Base-by-base conservation (phyloP, 768 basidiomycete genomes). In the Suillus subluteus region DNA sequence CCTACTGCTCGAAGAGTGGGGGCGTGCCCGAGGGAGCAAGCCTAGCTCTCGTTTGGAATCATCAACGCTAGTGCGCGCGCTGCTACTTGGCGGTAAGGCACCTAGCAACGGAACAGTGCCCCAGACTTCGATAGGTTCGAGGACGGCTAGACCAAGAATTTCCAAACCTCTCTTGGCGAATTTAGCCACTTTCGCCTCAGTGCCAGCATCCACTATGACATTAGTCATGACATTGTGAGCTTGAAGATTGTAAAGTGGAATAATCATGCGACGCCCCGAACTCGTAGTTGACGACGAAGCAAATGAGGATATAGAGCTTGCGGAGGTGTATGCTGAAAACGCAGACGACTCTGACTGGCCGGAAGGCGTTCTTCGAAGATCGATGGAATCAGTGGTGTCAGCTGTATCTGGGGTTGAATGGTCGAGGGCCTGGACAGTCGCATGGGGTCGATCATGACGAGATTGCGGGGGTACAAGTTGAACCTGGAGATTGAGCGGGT, bases 191-290 rank as follows among this genome's bases (percentile, higher is more conserved):
- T 91, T 92, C 26, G 91, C 90, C 66, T 95, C 94, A 0, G 94
- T 95, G 48, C 94, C 94, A 0, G 94, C 94, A 73, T 96, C 94
- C 37, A 93, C 86, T 64, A 96, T 89, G 43, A 88, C 87, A 71
- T 95, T 96, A 15, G 92, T 89, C 83, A 95, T 84, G 61, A 96
- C 91, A 68, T 93, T 91, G 76, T 96, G 94, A 0, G 93, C 93
- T 66, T 91, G 90, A 26, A 96, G 84, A 73, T 95, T 95, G 78
- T 95, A 94, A 3, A 96, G 80, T 0, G 94, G 93, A 65, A 95
- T 88, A 73, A 95, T 95, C 75, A 86, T 88, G 66, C 92, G 84
- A n/a, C 91, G 82, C 37, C 82, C 81, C 13, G 81, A 79, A 12
- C 81, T 68, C n/a, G 80, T 74, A 0, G 86, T 83, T 5, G 83